Evolutionary conservation across 1,139 yeast genomes (phyloP).

Genomic region (Blastobotrys apis): DNA sequence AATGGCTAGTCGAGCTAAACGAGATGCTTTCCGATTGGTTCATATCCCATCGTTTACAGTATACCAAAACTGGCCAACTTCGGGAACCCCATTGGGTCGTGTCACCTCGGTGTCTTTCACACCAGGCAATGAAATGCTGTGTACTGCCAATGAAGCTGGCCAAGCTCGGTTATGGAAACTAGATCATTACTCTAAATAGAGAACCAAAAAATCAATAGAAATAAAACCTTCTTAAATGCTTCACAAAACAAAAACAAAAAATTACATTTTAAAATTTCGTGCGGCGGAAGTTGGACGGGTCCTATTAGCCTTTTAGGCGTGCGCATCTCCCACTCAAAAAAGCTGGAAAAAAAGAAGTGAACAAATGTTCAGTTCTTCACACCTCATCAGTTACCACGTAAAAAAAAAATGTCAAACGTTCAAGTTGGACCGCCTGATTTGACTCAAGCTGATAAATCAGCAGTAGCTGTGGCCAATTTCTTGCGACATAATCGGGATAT

Average conservation of each 20-base stretch:
- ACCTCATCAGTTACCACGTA: too few relatives aligned
- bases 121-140: conserved; percentile 76
- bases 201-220: too few relatives aligned
- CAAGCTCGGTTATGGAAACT: conserved; percentile 85
- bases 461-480: conserved; percentile 64
- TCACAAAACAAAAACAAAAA: too few relatives aligned
- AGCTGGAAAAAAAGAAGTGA: background rate
- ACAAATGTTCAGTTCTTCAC: background rate
- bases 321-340: too few relatives aligned
- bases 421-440: conserved; percentile 36
- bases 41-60: conserved; percentile 87
- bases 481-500: conserved; percentile 60
- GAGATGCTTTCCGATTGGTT: conserved; percentile 80
- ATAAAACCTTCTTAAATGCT: too few relatives aligned
- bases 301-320: too few relatives aligned
- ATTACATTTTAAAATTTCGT: too few relatives aligned
- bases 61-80: conserved; percentile 94
- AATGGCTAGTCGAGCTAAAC: conserved; percentile 78
- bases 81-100: conserved; percentile 91
- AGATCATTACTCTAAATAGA: conserved; percentile 55
- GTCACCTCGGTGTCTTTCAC: conserved; percentile 82
- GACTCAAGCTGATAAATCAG: conserved; percentile 38
- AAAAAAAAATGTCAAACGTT: conserved; percentile 19
- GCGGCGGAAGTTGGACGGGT: too few relatives aligned
- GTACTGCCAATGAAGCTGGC: conserved; percentile 89